phyloP scores from a whole-genome alignment of 169 alveolate genomes.

The Plasmodium gallinaceum region DNA sequence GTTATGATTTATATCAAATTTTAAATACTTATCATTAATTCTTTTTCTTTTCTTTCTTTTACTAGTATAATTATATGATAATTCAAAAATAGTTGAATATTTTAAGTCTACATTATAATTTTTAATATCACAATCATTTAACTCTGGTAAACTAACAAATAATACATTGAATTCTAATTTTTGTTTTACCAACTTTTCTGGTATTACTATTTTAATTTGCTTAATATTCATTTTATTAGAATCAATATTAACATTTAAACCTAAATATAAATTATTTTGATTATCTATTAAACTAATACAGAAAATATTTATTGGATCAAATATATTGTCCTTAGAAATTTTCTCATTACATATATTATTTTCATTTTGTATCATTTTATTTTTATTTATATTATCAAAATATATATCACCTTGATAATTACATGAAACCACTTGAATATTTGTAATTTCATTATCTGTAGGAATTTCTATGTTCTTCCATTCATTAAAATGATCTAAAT shows the following conservation, averaged over 20 bases:
- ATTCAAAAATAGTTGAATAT: conserved; percentile 26
- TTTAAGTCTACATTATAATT: conserved; percentile 7
- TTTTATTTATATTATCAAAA: conserved; percentile 10
- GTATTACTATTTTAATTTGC: conserved; percentile 36
- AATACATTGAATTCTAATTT: conserved; percentile 11
- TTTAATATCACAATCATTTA: conserved; percentile 11
- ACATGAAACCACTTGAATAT: conserved; percentile 56
- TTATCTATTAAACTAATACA: conserved; percentile 37
- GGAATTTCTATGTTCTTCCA: conserved; percentile 45
- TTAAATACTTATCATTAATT: background rate
- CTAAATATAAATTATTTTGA: conserved; percentile 30
- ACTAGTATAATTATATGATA: conserved; percentile 13
- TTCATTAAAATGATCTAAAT: conserved; percentile 37
- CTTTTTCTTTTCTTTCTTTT: background rate
- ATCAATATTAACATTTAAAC: conserved; percentile 14
- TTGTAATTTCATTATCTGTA: conserved; percentile 26
- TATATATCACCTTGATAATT: conserved; percentile 42
- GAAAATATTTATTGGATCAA: conserved; percentile 38
- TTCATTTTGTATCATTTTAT: background rate
- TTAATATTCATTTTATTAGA: conserved; percentile 9
- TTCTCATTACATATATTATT: background rate
- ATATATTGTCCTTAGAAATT: background rate
- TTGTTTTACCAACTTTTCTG: conserved; percentile 4
- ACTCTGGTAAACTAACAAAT: conserved; percentile 54
- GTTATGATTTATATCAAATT: too few relatives aligned